Conservation (phyloP, 805 yeast genomes). For the Metschnikowia baotianmanensis region DNA sequence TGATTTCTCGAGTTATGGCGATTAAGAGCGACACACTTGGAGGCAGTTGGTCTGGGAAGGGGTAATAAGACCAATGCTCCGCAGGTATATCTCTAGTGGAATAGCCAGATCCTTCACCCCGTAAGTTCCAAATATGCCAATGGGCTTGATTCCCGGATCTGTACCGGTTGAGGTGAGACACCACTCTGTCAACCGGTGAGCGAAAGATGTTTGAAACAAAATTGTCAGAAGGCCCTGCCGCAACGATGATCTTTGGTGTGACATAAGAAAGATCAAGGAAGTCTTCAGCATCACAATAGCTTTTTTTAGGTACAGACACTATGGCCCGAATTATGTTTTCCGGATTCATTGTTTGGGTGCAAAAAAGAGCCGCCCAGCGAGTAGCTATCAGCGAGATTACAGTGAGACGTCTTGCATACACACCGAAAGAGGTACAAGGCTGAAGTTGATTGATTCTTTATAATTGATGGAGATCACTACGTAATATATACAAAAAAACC, state of each 20-base stretch:
- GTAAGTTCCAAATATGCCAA: constrained; percentile 76
- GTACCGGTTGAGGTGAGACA: constrained; percentile 46
- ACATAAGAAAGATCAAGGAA: constrained; percentile 67
- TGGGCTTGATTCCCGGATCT: constrained; percentile 44
- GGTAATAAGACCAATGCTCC: constrained; percentile 30
- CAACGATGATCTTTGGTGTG: constrained; percentile 61
- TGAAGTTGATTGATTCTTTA: neutral
- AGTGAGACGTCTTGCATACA: constrained; percentile 3
- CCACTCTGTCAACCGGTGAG: constrained; percentile 38
- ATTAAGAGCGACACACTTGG: constrained; percentile 60
- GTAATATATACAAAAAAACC: constrained; percentile 8
- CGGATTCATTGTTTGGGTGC: constrained; percentile 18
- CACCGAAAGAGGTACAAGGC: neutral
- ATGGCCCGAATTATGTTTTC: constrained; percentile 18
- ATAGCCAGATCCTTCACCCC: constrained; percentile 52
- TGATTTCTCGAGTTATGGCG: constrained; percentile 43
- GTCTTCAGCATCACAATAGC: constrained; percentile 19
- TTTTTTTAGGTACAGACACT: constrained; percentile 24
- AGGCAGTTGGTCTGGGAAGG: constrained; percentile 77
- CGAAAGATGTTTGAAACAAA: constrained; percentile 46
- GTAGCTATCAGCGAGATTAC: too few relatives aligned
- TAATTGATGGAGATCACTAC: constrained; percentile 1
- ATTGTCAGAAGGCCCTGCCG: constrained; percentile 67
- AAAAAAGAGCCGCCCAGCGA: too few relatives aligned
- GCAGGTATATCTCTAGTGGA: constrained; percentile 1